Base-by-base conservation (phyloP, 768 basidiomycete species). In the Asterophora lycoperdoides region DNA sequence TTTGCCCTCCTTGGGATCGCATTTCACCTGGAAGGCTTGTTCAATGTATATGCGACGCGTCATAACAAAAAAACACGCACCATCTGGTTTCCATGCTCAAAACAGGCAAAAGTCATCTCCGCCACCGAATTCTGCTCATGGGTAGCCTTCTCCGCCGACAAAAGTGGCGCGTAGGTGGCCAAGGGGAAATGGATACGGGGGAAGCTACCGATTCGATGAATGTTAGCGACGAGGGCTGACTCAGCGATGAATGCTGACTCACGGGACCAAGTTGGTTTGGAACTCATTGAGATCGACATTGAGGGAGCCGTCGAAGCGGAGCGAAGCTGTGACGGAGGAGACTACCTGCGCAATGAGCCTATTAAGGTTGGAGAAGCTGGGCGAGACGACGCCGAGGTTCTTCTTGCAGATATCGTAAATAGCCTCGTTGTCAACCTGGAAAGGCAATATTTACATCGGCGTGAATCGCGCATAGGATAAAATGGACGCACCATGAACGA, bases 401-500 rank as follows among this genome's bases (percentile, higher is more conserved):
- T 88, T 86, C 78, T 96, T 94, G 89, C 95, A 98, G 65, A 98
- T 98, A 66, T 97, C 94, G 71, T 95, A 98, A 84, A 66, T 89
- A 81, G 87, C 90, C 73, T 93, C 88, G 65, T 92, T 93, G 69
- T 92, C 89, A 44, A 83, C 81, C 81, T 83, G n/a, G n/a, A n/a
- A n/a, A n/a, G n/a, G n/a, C n/a, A n/a, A n/a, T n/a, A n/a, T n/a
- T n/a, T n/a, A n/a, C n/a, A n/a, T n/a, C n/a, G n/a, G n/a, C n/a
- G n/a, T n/a, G n/a, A n/a, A n/a, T n/a, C n/a, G n/a, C n/a, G n/a
- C n/a, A n/a, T n/a, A n/a, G n/a, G n/a, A n/a, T n/a, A n/a, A n/a
- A n/a, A n/a, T n/a, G n/a, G n/a, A n/a, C n/a, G n/a, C 54, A 83
- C 95, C 95, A 98, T 96, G 80, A 98, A 98, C 20, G 95, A 98